Percentiles rank a stretch among this genome's conserved stretches.
phyloP scores from a whole-genome alignment of 352 stramenopile species.

The Globisporangium barbulae region DNA sequence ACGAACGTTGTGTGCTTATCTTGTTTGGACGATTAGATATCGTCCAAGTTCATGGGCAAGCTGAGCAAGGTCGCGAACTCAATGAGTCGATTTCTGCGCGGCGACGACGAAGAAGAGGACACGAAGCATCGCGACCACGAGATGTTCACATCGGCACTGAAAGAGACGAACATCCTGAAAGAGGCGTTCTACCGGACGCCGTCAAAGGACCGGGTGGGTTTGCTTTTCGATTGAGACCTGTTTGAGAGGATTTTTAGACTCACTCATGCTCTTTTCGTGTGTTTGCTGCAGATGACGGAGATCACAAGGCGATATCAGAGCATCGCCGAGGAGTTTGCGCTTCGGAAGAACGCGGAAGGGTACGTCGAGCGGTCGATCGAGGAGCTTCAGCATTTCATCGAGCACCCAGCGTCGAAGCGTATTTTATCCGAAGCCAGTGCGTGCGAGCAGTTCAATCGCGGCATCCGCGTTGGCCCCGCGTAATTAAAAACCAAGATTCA shows the following conservation, averaged over 20 bases:
- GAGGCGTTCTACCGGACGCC: conserved; percentile 66
- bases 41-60: conserved; percentile 77
- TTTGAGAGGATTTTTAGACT: background rate
- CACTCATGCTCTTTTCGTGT: background rate
- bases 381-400: conserved; percentile 73
- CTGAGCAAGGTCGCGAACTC: conserved; percentile 64
- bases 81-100: conserved; percentile 54
- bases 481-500: background rate
- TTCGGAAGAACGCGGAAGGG: conserved; percentile 57
- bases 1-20: background rate
- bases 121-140: conserved; percentile 30
- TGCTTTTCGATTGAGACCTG: background rate
- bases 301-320: conserved; percentile 72
- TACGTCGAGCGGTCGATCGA: conserved; percentile 71
- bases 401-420: conserved; percentile 58
- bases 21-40: conserved; percentile 25
- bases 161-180: conserved; percentile 55
- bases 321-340: conserved; percentile 63
- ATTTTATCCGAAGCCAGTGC: conserved; percentile 62
- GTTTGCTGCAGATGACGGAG: conserved; percentile 52
- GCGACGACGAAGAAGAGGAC: conserved; percentile 54
- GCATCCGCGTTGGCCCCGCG: conserved; percentile 69
- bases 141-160: conserved; percentile 38
- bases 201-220: conserved; percentile 54
- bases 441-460: conserved; percentile 57